Base-by-base conservation (phyloP, 1,139 yeast species). In the Geotrichum candidum region DNA sequence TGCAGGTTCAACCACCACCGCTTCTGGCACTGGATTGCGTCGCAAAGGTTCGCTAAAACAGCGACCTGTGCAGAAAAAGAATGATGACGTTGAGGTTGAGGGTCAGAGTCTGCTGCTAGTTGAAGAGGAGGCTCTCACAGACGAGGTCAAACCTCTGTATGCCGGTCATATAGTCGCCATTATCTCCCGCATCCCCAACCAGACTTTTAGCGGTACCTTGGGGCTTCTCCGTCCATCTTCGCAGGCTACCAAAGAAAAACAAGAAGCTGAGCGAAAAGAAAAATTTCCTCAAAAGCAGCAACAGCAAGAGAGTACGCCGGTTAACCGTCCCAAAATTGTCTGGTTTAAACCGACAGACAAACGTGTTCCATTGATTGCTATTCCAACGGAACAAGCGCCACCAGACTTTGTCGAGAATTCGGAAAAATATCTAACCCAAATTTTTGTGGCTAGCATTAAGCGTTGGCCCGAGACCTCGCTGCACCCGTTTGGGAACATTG, bases 141-240 rank as follows among this genome's bases (percentile, higher is more conserved):
- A 94, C 73, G 96, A 90, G 56, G 84, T 86, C 67, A 92, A 90
- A 74, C 99, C 99, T 6, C 80, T 94, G 62, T 94, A 92, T 71
- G 97, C 98, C 1, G 99, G 99, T 46, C 99, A 94, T 72, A 96
- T 94, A 63, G 98, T 94, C 65, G 99, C 98, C 0, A 97, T 94
- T 22, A 88, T 94, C 68, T 98, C 94, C 73, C 87, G 99, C 74
- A 91, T 92, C 63, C 97, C 98, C 0, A 97, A 97, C 23, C 99
- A 94, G 75, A 80, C 92, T 65, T 94, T 92, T 72, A 72, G 76
- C 31, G 98, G 99, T 67, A 91, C 97, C 25, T 79, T 94, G 65
- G 97, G 98, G 0, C 78, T 94, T 60, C 82, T 92, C 67, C 85
- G 99, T 74, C 99, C 99, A 3, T 94, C 97, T 1, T 96, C 95